phyloP scores from a whole-genome alignment of 805 yeast species.

The Candida vartiovaarae region DNA sequence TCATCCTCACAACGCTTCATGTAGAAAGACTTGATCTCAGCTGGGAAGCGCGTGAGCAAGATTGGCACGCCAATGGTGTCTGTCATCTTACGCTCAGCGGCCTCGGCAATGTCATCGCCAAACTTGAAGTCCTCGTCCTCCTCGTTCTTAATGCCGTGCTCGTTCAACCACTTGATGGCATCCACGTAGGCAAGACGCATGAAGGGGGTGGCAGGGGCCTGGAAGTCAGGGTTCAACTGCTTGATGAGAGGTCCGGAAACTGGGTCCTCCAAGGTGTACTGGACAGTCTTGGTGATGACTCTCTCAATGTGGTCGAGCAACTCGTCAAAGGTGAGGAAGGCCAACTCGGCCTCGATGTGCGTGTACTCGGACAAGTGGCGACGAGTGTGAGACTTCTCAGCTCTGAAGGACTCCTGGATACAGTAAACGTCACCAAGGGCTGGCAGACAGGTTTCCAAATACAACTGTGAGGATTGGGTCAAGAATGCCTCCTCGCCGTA shows the following conservation, averaged over 20 bases:
- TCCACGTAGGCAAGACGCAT: conserved; percentile 84
- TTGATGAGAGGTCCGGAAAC: conserved; percentile 83
- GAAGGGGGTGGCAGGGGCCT: conserved; percentile 80
- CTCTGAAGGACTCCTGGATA: conserved; percentile 97
- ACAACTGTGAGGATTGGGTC: conserved; percentile 95
- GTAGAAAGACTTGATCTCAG: conserved; percentile 95
- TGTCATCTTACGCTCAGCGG: conserved; percentile 98
- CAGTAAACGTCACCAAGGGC: conserved; percentile 96
- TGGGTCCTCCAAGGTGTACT: conserved; percentile 81
- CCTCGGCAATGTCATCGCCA: conserved; percentile 99
- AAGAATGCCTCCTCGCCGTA: conserved; percentile 95
- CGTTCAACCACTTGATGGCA: conserved; percentile 95
- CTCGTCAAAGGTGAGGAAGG: conserved; percentile 82
- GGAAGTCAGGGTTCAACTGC: conserved; percentile 89
- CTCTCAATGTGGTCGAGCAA: conserved; percentile 79
- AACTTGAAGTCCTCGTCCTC: conserved; percentile 89
- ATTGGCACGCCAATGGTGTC: conserved; percentile 92
- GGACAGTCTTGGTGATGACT: conserved; percentile 59
- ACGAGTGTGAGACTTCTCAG: conserved; percentile 97
- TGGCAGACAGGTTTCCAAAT: conserved; percentile 93
- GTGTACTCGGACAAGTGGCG: conserved; percentile 97
- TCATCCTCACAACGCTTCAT: conserved; percentile 91
- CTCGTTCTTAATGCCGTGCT: conserved; percentile 89
- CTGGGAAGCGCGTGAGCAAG: conserved; percentile 89
- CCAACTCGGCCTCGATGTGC: conserved; percentile 92